Evolutionary conservation across 768 basidiomycete genomes (phyloP).

Genomic region (Galerina marginata): DNA sequence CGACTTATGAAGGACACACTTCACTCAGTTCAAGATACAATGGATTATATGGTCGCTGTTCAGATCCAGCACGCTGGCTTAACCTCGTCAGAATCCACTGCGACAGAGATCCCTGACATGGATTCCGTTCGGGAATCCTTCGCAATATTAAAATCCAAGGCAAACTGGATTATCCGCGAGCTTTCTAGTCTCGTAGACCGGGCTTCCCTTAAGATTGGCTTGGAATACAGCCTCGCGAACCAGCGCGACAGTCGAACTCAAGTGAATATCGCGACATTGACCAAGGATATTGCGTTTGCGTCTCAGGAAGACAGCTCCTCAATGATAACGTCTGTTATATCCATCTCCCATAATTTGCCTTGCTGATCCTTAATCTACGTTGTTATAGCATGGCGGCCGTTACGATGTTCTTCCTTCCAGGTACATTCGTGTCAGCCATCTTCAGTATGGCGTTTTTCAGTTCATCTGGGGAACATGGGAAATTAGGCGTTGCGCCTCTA

Average conservation of each 20-base stretch:
- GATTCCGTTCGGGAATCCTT: conserved; percentile 7
- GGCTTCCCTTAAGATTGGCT: conserved; percentile 2
- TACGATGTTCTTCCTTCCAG: conserved; percentile 18
- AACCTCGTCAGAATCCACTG: neutral
- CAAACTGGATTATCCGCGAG: neutral
- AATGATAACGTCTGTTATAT: conserved; percentile 14
- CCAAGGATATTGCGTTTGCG: conserved; percentile 8
- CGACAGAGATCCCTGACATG: neutral
- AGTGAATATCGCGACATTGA: conserved; percentile 12
- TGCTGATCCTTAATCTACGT: neutral
- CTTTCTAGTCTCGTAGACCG: conserved; percentile 2
- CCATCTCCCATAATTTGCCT: neutral
- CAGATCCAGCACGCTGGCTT: neutral
- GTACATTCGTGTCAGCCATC: conserved; percentile 15
- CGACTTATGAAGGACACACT: neutral
- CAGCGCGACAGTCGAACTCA: conserved; percentile 14
- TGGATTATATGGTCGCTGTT: neutral
- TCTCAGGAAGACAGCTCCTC: conserved; percentile 16
- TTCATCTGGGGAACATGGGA: neutral
- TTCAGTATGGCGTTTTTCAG: conserved; percentile 17
- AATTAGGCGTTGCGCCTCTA: neutral
- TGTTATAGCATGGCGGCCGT: conserved; percentile 14
- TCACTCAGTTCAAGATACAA: neutral
- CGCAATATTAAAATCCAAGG: conserved; percentile 6
- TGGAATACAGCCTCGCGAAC: conserved; percentile 11